A percentile compares a stretch with the other conserved stretches of the same genome.
phyloP scores from a whole-genome alignment of 108 stramenopile species.

The Cyclotella choctawhatcheeana region DNA sequence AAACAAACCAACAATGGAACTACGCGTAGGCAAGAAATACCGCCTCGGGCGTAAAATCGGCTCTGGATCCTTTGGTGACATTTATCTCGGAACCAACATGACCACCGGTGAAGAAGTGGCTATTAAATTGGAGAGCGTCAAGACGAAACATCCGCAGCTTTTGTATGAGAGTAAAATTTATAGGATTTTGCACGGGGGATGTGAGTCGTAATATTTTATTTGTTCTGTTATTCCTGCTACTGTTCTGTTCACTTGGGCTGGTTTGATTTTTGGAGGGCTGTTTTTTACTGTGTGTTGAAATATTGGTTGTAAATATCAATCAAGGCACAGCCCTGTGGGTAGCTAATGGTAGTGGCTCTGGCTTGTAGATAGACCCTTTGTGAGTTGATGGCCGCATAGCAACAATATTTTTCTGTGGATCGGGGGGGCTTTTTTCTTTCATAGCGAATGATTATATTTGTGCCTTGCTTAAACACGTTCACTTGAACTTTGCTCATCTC shows the following conservation, averaged over 20 bases:
- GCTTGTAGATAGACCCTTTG: too few relatives aligned
- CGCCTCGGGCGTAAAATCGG: constrained; percentile 99
- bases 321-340: too few relatives aligned
- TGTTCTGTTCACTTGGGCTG: background rate
- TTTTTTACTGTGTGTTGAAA: background rate
- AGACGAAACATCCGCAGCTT: constrained; percentile 96
- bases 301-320: too few relatives aligned
- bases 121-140: constrained; percentile 97
- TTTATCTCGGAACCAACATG: constrained; percentile 98
- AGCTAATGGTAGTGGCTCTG: too few relatives aligned
- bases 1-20: constrained; percentile 85
- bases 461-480: constrained; percentile 7
- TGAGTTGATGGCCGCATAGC: too few relatives aligned
- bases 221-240: background rate
- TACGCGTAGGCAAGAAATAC: constrained; percentile 98
- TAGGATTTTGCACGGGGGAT: constrained; percentile 96
- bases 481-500: constrained; percentile 1
- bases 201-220: constrained; percentile 61
- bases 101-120: constrained; percentile 97
- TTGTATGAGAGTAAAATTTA: constrained; percentile 99
- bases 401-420: too few relatives aligned
- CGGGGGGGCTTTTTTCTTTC: background rate
- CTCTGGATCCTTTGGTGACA: constrained; percentile 98
- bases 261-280: background rate
- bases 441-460: background rate